phyloP scores from a whole-genome alignment of 129 eudicot species.

The Arctium lappa region DNA sequence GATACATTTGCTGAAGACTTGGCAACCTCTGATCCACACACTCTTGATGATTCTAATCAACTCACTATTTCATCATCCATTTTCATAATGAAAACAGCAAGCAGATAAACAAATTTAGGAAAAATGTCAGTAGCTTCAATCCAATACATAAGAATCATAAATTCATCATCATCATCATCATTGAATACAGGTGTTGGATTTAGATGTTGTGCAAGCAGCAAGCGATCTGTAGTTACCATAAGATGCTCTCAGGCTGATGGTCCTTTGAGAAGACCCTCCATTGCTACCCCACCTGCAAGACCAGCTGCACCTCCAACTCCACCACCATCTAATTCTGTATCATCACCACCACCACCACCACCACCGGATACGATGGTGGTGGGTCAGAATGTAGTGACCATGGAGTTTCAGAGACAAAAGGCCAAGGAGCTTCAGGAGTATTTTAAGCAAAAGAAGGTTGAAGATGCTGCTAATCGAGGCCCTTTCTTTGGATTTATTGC shows the following conservation, averaged over 20 bases:
- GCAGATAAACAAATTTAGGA: background rate
- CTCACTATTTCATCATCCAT: constrained; percentile 18
- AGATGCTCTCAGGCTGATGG: constrained; percentile 82
- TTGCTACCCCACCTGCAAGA: constrained; percentile 60
- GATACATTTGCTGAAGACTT: constrained; percentile 37
- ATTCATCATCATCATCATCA: constrained; percentile 13
- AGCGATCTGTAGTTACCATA: constrained; percentile 33
- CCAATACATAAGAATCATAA: constrained; percentile 50
- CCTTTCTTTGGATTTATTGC: constrained; percentile 83
- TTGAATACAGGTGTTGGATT: constrained; percentile 25
- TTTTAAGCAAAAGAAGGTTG: constrained; percentile 81
- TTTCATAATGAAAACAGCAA: background rate
- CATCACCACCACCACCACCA: constrained; percentile 26
- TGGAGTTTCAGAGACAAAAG: constrained; percentile 95
- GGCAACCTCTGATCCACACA: constrained; percentile 60
- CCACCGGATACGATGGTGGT: constrained; percentile 32
- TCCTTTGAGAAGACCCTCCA: constrained; percentile 77
- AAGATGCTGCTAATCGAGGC: constrained; percentile 61
- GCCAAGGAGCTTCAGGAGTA: constrained; percentile 94
- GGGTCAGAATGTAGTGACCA: constrained; percentile 53
- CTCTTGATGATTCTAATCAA: background rate
- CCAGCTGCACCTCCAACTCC: constrained; percentile 17
- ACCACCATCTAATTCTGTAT: constrained; percentile 13
- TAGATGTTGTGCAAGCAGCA: constrained; percentile 34
- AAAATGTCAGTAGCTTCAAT: constrained; percentile 80